Evolutionary conservation across 108 stramenopile species (phyloP).

Genomic region (Poteriospumella lacustris): DNA sequence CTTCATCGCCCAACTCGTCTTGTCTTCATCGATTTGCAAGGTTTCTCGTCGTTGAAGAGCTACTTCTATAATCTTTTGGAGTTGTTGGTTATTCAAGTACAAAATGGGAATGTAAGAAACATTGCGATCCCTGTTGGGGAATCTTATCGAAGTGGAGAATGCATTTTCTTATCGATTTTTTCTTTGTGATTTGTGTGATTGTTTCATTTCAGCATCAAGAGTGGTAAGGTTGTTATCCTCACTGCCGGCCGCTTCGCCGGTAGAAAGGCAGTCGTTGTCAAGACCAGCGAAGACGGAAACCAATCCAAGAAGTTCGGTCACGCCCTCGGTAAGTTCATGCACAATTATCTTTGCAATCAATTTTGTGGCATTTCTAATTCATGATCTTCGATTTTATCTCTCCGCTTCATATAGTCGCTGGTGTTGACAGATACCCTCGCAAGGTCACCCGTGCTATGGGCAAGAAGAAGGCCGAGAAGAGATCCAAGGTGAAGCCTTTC

Average conservation of each 20-base stretch:
- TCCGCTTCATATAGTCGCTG: constrained; percentile 60
- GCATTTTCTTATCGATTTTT: neutral
- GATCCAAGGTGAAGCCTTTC: constrained; percentile 95
- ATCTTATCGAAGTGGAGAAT: no score
- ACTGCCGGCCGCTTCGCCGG: constrained; percentile 98
- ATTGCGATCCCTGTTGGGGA: no score
- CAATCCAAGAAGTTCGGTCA: constrained; percentile 90
- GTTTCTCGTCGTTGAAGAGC: no score
- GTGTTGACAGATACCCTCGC: constrained; percentile 86
- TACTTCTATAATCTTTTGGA: no score
- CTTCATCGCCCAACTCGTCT: no score
- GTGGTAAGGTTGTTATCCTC: constrained; percentile 98
- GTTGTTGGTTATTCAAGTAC: no score
- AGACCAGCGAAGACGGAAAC: constrained; percentile 91
- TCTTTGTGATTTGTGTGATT: neutral
- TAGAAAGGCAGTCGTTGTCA: constrained; percentile 97
- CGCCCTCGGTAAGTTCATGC: constrained; percentile 57
- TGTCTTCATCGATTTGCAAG: no score
- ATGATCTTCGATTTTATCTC: neutral
- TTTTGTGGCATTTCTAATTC: neutral
- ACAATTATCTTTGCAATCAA: neutral
- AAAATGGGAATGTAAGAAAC: constrained; percentile 8
- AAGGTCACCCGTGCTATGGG: constrained; percentile 94
- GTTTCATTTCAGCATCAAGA: constrained; percentile 56
- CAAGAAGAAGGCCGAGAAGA: constrained; percentile 90